Evolutionary conservation across 768 basidiomycete species (phyloP).

Genomic region (Boletus speciosus): DNA sequence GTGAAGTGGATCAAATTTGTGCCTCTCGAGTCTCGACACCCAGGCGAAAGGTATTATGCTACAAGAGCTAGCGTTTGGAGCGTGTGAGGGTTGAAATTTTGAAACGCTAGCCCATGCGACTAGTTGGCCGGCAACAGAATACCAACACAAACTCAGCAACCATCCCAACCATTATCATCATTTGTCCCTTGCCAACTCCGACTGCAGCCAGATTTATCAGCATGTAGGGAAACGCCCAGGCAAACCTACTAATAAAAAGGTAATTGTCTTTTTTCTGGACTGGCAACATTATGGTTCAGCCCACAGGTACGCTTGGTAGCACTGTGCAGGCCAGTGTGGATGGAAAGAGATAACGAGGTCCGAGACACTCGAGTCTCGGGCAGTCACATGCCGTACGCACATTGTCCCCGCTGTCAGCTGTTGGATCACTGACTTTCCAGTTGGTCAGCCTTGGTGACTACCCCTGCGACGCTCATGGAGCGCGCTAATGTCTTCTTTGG

Average conservation of each 20-base stretch:
- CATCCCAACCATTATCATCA: neutral
- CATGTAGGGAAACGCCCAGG: neutral
- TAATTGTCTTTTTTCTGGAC: neutral
- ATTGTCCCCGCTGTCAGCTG: slow-evolving; percentile 3
- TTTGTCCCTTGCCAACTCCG: neutral
- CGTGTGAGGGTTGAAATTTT: neutral
- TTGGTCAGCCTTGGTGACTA: neutral
- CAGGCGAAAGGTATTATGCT: neutral
- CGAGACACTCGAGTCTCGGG: neutral
- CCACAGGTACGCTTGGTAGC: neutral
- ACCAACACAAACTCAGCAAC: neutral
- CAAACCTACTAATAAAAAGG: neutral
- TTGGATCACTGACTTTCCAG: neutral
- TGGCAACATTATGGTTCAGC: too few species aligned
- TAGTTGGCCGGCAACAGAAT: neutral
- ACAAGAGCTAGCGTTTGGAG: neutral
- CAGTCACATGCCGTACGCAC: neutral
- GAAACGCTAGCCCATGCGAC: neutral
- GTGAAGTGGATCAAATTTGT: neutral
- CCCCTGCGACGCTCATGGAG: neutral
- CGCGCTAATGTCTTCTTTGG: neutral
- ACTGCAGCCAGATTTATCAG: neutral
- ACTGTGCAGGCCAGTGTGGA: neutral
- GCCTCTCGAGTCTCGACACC: neutral
- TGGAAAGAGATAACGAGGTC: neutral